phyloP scores from a whole-genome alignment of 169 alveolate species.

The Cryptosporidium parvum region DNA sequence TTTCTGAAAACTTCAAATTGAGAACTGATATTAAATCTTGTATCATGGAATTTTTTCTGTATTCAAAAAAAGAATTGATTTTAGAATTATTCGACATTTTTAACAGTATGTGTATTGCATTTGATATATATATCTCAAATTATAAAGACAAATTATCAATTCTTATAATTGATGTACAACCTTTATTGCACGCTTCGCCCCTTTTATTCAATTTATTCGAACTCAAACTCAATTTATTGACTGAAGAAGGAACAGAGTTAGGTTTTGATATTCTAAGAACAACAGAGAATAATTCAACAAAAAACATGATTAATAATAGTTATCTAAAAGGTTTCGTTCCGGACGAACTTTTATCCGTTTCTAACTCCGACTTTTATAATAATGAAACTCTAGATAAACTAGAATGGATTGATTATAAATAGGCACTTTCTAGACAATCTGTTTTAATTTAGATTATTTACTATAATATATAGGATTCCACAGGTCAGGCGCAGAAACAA shows the following conservation, averaged over 20 bases:
- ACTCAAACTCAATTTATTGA: slow-evolving; percentile 12
- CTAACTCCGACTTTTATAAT: background rate
- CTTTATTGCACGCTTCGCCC: background rate
- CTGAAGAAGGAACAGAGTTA: background rate
- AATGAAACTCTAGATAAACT: background rate
- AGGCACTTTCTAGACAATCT: background rate
- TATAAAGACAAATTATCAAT: background rate
- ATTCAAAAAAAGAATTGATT: slow-evolving; percentile 1
- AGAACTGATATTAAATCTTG: background rate
- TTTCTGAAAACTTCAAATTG: background rate
- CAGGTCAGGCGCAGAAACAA: slow-evolving; percentile 52
- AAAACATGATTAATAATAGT: background rate
- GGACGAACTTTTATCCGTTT: slow-evolving; percentile 30
- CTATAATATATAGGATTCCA: slow-evolving; percentile 30
- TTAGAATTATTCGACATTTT: slow-evolving; percentile 30
- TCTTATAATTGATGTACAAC: slow-evolving; percentile 33
- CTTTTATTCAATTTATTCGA: slow-evolving; percentile 24
- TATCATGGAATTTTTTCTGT: slow-evolving; percentile 1
- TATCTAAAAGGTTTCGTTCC: slow-evolving; percentile 45
- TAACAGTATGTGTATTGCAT: slow-evolving; percentile 17
- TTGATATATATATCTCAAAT: slow-evolving; percentile 37
- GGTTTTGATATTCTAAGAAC: slow-evolving; percentile 17
- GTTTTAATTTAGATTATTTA: background rate
- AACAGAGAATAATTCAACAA: slow-evolving; percentile 1
- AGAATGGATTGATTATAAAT: slow-evolving; percentile 16